These are phyloP conservation scores for Tolypocladium tundrense DNA, from an alignment of 2,329 filamentous ascomycete genomes.

Conservation along the genomic window DNA sequence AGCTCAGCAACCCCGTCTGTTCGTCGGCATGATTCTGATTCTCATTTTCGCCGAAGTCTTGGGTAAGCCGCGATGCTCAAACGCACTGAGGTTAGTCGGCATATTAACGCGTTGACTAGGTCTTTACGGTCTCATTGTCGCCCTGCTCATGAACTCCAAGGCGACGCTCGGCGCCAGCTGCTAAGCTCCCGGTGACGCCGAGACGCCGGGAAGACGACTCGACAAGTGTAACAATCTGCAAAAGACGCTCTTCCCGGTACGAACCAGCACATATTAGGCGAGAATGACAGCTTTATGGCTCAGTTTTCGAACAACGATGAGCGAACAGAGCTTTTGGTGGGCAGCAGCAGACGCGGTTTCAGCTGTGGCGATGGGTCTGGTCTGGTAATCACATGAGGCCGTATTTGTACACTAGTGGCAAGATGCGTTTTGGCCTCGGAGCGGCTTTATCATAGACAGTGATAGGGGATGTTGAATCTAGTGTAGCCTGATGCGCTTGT, in stretches of 20 bases:
- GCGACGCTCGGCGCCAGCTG: constrained; percentile 55
- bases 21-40: constrained; percentile 97
- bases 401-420: constrained; percentile 43
- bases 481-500: constrained; percentile 28
- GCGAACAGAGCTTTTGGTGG: neutral
- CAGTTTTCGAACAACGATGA: constrained; percentile 6
- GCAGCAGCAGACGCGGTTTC: neutral
- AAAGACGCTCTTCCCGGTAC: constrained; percentile 11
- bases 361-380: neutral
- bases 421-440: constrained; percentile 28
- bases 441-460: constrained; percentile 37
- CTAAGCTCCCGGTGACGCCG: constrained; percentile 3
- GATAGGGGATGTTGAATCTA: constrained; percentile 29
- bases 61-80: constrained; percentile 46
- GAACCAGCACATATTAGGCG: constrained; percentile 11
- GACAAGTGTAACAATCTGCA: constrained; percentile 26
- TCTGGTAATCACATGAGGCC: constrained; percentile 8
- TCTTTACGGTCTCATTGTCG: constrained; percentile 98
- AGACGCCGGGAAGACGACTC: constrained; percentile 14
- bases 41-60: constrained; percentile 99
- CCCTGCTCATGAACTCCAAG: constrained; percentile 99
- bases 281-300: constrained; percentile 13
- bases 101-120: constrained; percentile 35
- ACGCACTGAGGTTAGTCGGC: too few relatives aligned
- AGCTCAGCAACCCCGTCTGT: constrained; percentile 74